A percentile compares a stretch with the other conserved stretches of the same genome.
Evolutionary conservation across 306 rosid genomes (phyloP).

Genomic region (Trifolium fragiferum): DNA sequence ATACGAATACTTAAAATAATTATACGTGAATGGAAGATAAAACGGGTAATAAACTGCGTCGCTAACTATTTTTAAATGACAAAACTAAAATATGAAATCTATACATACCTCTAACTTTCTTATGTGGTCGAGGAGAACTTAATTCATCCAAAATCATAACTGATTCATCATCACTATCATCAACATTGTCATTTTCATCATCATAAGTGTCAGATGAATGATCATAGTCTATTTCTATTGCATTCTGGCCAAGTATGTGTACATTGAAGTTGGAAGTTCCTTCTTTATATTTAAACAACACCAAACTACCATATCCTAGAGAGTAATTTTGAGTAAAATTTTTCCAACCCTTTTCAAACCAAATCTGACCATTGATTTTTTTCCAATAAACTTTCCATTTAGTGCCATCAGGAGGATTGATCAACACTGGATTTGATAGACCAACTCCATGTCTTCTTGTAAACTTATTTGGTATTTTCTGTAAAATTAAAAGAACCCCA

Average conservation of each 20-base stretch:
- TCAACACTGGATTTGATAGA: constrained; percentile 34
- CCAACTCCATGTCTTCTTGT: constrained; percentile 7
- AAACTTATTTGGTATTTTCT: constrained; percentile 37
- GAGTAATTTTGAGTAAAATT: constrained; percentile 13
- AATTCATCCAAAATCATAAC: background rate
- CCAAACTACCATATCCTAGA: background rate
- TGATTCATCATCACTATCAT: background rate
- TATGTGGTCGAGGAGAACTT: background rate
- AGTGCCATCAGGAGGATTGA: constrained; percentile 5
- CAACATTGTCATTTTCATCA: background rate
- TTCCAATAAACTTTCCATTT: constrained; percentile 39
- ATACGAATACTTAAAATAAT: too few species aligned
- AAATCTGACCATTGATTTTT: constrained; percentile 15
- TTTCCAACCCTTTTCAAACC: constrained; percentile 34
- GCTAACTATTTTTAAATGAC: too few species aligned
- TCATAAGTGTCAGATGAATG: background rate
- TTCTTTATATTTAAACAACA: background rate
- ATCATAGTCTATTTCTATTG: background rate
- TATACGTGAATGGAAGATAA: too few species aligned
- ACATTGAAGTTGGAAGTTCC: background rate
- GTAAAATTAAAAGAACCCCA: background rate
- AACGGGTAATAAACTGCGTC: too few species aligned
- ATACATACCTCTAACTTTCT: constrained; percentile 22
- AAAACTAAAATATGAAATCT: background rate
- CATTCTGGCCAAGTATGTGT: constrained; percentile 1